phyloP scores from a whole-genome alignment of 306 rosid species.

The Inga laurina region DNA sequence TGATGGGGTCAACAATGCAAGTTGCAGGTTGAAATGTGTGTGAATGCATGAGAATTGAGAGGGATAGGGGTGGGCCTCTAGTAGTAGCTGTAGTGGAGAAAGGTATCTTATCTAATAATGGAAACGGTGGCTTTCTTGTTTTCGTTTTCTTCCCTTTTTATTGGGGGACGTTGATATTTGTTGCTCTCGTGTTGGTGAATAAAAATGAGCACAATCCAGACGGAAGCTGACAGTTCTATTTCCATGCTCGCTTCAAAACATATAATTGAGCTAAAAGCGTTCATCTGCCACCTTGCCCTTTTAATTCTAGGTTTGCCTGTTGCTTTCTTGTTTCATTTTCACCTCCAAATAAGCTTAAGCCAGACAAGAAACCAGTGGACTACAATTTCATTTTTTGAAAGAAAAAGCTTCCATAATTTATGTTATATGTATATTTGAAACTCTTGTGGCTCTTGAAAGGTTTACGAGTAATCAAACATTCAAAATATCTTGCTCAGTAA shows the following conservation, averaged over 20 bases:
- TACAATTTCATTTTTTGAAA: background rate
- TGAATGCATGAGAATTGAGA: background rate
- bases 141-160: background rate
- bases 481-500: background rate
- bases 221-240: slow-evolving; percentile 23
- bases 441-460: background rate
- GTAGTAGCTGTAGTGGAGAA: background rate
- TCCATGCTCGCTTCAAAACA: background rate
- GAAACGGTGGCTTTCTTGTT: background rate
- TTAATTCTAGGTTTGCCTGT: background rate
- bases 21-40: background rate
- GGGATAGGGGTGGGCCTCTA: slow-evolving; percentile 30
- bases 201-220: slow-evolving; percentile 30
- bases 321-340: background rate
- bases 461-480: background rate
- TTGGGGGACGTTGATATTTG: background rate
- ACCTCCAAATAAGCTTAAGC: background rate
- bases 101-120: slow-evolving; percentile 38
- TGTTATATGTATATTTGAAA: background rate
- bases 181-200: slow-evolving; percentile 33
- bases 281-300: background rate
- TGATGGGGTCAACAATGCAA: slow-evolving; percentile 14
- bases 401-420: background rate
- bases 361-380: background rate
- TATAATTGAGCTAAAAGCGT: background rate